Evolutionary conservation across 495 filamentous ascomycete genomes (phyloP).

Genomic region (Neurospora sp.): DNA sequence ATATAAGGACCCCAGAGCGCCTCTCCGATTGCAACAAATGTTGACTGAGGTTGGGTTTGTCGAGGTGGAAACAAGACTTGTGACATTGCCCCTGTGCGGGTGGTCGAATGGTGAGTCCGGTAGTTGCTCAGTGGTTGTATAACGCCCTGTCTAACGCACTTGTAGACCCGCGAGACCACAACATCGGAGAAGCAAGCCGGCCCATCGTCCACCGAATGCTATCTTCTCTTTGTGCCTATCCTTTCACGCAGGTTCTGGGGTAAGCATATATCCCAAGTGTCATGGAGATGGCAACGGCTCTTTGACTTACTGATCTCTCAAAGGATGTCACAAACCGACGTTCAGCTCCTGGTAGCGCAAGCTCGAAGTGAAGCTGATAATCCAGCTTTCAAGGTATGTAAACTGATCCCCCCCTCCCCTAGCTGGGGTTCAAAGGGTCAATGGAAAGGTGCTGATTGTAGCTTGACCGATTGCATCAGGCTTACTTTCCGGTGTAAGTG

Average conservation of each 20-base stretch:
- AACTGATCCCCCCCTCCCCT: conserved; percentile 6
- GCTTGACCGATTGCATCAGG: conserved; percentile 19
- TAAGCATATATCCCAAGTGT: conserved; percentile 9
- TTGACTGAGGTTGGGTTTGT: conserved; percentile 61
- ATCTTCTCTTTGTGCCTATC: conserved; percentile 52
- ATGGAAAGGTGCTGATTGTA: neutral
- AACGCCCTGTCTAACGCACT: conserved; percentile 1
- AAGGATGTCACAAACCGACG: conserved; percentile 52
- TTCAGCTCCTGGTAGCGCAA: conserved; percentile 53
- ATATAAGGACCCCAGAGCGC: conserved; percentile 60
- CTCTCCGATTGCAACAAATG: conserved; percentile 49
- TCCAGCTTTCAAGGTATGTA: conserved; percentile 47
- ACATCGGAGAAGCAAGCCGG: conserved; percentile 51
- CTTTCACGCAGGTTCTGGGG: conserved; percentile 39
- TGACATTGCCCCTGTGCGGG: conserved; percentile 60
- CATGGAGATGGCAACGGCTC: neutral
- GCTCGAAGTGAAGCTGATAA: conserved; percentile 59
- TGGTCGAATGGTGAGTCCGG: conserved; percentile 57
- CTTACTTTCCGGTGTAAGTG: conserved; percentile 71
- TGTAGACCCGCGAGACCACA: conserved; percentile 48
- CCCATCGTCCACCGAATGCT: conserved; percentile 53
- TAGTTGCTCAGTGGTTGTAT: neutral
- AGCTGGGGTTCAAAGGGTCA: conserved; percentile 1
- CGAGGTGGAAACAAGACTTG: conserved; percentile 58
- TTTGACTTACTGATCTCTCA: neutral